Evolutionary conservation across 1,284 basidiomycete genomes (phyloP).

Genomic region (Filobasidium uniguttulatum): DNA sequence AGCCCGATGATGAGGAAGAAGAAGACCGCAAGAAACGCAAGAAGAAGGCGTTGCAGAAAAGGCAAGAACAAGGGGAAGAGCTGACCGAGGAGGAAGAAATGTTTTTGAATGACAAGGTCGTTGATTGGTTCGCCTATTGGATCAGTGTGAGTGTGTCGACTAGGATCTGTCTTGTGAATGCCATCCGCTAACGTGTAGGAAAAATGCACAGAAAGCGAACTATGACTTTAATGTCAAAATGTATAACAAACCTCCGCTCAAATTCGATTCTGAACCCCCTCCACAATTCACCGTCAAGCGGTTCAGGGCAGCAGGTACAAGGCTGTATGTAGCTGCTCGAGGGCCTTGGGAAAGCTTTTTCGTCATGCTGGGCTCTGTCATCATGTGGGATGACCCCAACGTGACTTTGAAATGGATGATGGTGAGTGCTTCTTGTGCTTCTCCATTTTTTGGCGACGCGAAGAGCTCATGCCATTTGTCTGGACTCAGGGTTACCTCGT

Average conservation of each 20-base stretch:
- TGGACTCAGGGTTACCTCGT: conserved; percentile 10
- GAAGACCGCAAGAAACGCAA: background rate
- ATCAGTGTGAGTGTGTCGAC: background rate
- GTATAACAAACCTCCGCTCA: background rate
- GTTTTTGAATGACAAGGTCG: too few species aligned
- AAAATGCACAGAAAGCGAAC: background rate
- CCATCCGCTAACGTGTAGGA: background rate
- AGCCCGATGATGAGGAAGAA: background rate
- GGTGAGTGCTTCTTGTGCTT: conserved; percentile 1
- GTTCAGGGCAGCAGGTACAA: conserved; percentile 10
- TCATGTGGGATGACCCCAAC: conserved; percentile 8
- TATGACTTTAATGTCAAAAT: background rate
- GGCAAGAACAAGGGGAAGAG: background rate
- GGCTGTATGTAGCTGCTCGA: conserved; percentile 14
- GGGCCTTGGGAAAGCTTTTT: conserved; percentile 12
- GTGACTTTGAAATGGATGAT: background rate
- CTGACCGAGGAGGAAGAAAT: background rate
- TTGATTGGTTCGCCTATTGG: conserved; percentile 7
- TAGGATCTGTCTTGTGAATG: background rate
- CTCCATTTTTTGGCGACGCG: too few species aligned
- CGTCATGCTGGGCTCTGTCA: conserved; percentile 1
- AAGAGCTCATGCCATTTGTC: background rate
- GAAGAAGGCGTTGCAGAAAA: background rate
- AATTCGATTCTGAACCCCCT: background rate
- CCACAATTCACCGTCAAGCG: conserved; percentile 15